These are phyloP conservation scores for Tremella mesenterica DNA, from an alignment of 768 basidiomycete genomes.

Conservation along the genomic window DNA sequence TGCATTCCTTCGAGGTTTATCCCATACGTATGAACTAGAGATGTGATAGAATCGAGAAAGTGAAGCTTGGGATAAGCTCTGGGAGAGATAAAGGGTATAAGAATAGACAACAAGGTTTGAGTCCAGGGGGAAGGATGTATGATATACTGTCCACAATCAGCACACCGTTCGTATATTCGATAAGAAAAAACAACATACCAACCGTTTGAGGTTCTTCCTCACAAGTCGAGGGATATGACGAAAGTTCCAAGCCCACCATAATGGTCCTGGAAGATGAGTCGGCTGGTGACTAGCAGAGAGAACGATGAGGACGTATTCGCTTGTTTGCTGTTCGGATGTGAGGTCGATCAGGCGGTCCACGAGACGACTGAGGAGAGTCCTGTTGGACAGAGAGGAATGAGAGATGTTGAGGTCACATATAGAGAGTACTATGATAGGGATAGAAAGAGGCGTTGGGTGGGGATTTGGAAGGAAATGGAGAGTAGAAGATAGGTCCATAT, in stretches of 20 bases:
- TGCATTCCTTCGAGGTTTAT: conserved; percentile 19
- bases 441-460: neutral
- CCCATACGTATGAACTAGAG: conserved; percentile 9
- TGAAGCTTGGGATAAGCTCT: conserved; percentile 33
- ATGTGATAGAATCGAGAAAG: conserved; percentile 16
- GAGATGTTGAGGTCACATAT: neutral
- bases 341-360: conserved; percentile 5
- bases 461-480: conserved; percentile 3
- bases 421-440: conserved; percentile 7
- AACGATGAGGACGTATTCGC: conserved; percentile 25
- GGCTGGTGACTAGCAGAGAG: conserved; percentile 13
- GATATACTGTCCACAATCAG: conserved; percentile 25
- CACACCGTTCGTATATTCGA: neutral
- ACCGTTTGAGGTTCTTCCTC: conserved; percentile 29
- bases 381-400: neutral
- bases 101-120: conserved; percentile 19
- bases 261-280: conserved; percentile 20
- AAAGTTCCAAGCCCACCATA: conserved; percentile 24
- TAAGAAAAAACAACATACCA: conserved; percentile 10
- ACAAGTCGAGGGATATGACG: conserved; percentile 11
- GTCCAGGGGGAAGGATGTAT: conserved; percentile 33
- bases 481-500: neutral
- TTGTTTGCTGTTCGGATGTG: conserved; percentile 10
- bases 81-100: conserved; percentile 31
- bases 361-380: conserved; percentile 8